Conservation (phyloP, 805 yeast genomes). For the Yarrowia sp. region DNA sequence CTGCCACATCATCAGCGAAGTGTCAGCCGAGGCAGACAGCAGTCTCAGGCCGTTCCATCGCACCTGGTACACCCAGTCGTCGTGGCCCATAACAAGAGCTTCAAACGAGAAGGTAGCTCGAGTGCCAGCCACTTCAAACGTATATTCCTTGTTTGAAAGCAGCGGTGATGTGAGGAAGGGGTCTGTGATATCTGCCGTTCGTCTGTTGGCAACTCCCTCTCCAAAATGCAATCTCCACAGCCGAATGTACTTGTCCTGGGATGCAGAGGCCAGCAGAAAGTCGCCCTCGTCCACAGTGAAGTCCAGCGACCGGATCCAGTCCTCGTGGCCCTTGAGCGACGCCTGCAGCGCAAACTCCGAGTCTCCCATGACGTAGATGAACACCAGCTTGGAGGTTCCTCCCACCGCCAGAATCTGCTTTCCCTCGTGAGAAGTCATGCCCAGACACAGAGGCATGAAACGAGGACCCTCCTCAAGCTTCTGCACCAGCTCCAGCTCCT, state of each 20-base stretch:
- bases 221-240: constrained; percentile 65
- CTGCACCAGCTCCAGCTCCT: constrained; percentile 27
- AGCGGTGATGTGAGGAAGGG: constrained; percentile 34
- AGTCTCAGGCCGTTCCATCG: constrained; percentile 67
- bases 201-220: constrained; percentile 41
- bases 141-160: constrained; percentile 70
- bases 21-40: constrained; percentile 87
- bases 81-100: constrained; percentile 95
- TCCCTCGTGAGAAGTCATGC: constrained; percentile 29
- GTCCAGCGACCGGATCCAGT: constrained; percentile 82
- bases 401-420: constrained; percentile 37
- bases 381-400: constrained; percentile 45
- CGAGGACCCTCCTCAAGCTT: constrained; percentile 29
- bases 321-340: constrained; percentile 84
- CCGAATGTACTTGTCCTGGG: constrained; percentile 89
- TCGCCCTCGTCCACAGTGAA: constrained; percentile 47
- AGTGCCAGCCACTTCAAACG: constrained; percentile 43
- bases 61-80: constrained; percentile 90
- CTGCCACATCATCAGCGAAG: constrained; percentile 90
- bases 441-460: constrained; percentile 37
- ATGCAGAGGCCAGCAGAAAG: constrained; percentile 77
- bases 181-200: constrained; percentile 45
- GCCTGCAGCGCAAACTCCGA: constrained; percentile 46
- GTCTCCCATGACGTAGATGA: constrained; percentile 44
- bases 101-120: constrained; percentile 62